Percentiles rank a stretch among this genome's conserved stretches.
Evolutionary conservation across 2,329 filamentous ascomycete genomes (phyloP).

Genomic region (Colletotrichum sp.): DNA sequence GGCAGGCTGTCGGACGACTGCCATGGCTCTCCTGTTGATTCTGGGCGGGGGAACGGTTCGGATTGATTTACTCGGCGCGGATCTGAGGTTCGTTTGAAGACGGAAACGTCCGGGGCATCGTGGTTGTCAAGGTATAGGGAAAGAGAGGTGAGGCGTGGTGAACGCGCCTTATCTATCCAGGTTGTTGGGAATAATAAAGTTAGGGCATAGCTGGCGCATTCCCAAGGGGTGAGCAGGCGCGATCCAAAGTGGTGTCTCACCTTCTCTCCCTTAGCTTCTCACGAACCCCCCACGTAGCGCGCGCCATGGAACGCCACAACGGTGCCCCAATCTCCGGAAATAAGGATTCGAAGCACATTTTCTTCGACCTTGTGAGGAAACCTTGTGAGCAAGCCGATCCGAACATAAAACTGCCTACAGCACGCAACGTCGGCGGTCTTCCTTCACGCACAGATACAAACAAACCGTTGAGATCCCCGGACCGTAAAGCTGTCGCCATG

Average conservation of each 20-base stretch:
- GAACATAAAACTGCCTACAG: not conserved
- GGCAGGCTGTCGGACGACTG: not conserved
- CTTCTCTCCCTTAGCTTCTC: slow-evolving; percentile 17
- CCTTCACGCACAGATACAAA: not conserved
- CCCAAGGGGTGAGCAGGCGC: slow-evolving; percentile 1
- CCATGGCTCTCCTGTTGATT: not conserved
- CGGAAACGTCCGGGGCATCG: not conserved
- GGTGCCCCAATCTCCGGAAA: not conserved
- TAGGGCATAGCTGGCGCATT: not conserved
- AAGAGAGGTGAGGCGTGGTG: not conserved
- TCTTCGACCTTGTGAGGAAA: not conserved
- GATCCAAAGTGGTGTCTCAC: slow-evolving; percentile 4
- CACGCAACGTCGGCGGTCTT: not conserved
- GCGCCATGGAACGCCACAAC: slow-evolving; percentile 13
- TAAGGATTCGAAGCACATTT: not conserved
- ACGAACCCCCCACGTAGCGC: not conserved
- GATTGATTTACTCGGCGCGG: not conserved
- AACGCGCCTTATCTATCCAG: not conserved
- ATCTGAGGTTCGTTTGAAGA: not conserved
- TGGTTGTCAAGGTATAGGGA: not conserved
- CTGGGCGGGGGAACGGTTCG: not conserved
- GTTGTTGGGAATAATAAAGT: not conserved
- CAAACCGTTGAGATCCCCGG: not conserved
- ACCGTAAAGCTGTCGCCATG: not conserved
- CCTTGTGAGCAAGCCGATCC: not conserved